Conservation (phyloP, 1,284 basidiomycete genomes). For the Irpex sp. region DNA sequence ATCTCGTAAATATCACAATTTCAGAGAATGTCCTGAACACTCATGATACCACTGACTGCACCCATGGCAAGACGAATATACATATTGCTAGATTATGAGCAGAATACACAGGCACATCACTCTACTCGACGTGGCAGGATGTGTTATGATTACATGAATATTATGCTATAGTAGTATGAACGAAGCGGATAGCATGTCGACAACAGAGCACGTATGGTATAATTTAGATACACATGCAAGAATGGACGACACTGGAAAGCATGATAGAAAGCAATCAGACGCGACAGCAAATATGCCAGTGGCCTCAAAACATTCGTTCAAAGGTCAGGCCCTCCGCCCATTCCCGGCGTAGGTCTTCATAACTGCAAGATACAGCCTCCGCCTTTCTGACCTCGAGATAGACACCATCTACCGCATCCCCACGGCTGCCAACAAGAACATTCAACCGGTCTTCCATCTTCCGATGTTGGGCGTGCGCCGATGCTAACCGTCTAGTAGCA, state of each 20-base stretch:
- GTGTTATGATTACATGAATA: no score
- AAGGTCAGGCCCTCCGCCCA: not conserved
- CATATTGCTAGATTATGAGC: no score
- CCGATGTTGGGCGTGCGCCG: conserved; percentile 3
- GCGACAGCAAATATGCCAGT: not conserved
- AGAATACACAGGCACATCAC: no score
- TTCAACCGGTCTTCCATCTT: conserved; percentile 8
- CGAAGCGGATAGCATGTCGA: no score
- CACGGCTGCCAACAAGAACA: not conserved
- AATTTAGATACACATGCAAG: no score
- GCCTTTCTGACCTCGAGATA: not conserved
- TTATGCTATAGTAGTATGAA: no score
- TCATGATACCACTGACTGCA: no score
- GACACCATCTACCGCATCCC: not conserved
- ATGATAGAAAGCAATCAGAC: no score
- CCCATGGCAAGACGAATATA: no score
- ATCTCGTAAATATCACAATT: not conserved
- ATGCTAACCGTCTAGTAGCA: not conserved
- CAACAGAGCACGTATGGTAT: no score
- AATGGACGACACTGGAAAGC: no score
- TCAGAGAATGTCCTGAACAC: not conserved
- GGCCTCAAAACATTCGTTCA: not conserved
- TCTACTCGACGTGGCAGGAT: no score
- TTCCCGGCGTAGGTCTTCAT: not conserved
- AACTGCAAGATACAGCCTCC: not conserved